Percentiles rank a stretch among this genome's conserved stretches.
Evolutionary conservation across 768 basidiomycete genomes (phyloP).

Genomic region (Cystoderma amianthinum): DNA sequence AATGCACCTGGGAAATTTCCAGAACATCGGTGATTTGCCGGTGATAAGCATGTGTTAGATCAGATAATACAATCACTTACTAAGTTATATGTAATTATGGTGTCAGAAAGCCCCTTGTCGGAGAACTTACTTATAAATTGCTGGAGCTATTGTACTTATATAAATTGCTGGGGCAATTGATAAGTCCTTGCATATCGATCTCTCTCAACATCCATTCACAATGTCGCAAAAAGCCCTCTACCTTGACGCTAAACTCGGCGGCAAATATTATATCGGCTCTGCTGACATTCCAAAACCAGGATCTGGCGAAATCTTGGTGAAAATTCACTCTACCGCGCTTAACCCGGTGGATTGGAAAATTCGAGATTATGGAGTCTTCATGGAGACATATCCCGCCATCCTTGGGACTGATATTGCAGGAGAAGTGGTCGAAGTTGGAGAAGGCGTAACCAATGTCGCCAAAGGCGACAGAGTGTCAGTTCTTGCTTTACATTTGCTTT

Average conservation of each 20-base stretch:
- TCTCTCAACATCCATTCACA: not conserved
- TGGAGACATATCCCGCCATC: conserved; percentile 22
- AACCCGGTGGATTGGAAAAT: conserved; percentile 29
- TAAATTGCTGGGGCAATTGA: no score
- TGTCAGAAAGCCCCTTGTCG: no score
- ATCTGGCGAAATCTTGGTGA: conserved; percentile 26
- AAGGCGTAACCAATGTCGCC: not conserved
- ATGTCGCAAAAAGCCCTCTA: not conserved
- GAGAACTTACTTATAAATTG: no score
- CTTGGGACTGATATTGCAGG: conserved; percentile 32
- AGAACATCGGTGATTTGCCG: no score
- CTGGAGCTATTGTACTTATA: no score
- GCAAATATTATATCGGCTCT: not conserved
- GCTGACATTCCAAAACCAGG: conserved; percentile 13
- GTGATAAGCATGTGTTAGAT: no score
- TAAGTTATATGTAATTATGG: no score
- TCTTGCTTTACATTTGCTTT: no score
- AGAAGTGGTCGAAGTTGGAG: conserved; percentile 24
- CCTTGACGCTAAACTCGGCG: not conserved
- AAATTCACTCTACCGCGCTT: conserved; percentile 23
- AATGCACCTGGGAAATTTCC: no score
- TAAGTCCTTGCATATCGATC: not conserved
- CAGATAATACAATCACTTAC: no score
- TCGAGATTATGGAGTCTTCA: conserved; percentile 8
- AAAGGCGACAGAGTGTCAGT: conserved; percentile 2